Conservation (phyloP, 2,329 filamentous ascomycete genomes). For the Aspergillus floridensis region DNA sequence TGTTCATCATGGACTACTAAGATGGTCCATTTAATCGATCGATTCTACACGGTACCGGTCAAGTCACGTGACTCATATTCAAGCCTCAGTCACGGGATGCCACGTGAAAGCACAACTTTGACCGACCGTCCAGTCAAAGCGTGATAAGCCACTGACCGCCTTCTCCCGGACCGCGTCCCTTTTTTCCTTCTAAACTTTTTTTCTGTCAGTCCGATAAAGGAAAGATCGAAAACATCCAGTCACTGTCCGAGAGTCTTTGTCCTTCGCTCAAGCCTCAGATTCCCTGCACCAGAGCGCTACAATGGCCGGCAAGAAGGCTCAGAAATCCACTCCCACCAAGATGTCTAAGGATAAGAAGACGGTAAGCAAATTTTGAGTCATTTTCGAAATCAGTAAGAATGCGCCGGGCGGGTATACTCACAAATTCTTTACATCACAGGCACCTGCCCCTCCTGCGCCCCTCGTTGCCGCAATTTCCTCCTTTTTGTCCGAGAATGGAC, state of each 20-base stretch:
- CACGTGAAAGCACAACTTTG: constrained; percentile 9
- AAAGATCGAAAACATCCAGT: neutral
- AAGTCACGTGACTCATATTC: neutral
- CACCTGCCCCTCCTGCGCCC: constrained; percentile 52
- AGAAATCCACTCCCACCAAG: constrained; percentile 23
- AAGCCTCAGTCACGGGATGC: constrained; percentile 14
- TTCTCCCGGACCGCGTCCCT: constrained; percentile 23
- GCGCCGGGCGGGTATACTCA: constrained; percentile 7
- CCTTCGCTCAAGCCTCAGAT: neutral
- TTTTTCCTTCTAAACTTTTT: constrained; percentile 20
- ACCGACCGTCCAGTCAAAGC: constrained; percentile 21
- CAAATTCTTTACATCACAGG: constrained; percentile 18
- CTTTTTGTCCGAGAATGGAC: constrained; percentile 67
- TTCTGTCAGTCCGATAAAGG: constrained; percentile 14
- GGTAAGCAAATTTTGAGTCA: constrained; percentile 3
- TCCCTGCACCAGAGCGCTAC: constrained; percentile 1
- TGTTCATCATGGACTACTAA: no score
- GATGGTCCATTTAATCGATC: no score
- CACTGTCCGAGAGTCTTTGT: neutral
- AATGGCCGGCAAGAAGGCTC: constrained; percentile 29
- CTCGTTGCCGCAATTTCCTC: constrained; percentile 65
- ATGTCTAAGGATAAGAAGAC: constrained; percentile 27
- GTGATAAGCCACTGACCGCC: constrained; percentile 23
- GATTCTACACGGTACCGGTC: no score
- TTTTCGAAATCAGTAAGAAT: neutral